Conservation (phyloP, 2,329 filamentous ascomycete genomes). For the Fusarium pseudograminearum region DNA sequence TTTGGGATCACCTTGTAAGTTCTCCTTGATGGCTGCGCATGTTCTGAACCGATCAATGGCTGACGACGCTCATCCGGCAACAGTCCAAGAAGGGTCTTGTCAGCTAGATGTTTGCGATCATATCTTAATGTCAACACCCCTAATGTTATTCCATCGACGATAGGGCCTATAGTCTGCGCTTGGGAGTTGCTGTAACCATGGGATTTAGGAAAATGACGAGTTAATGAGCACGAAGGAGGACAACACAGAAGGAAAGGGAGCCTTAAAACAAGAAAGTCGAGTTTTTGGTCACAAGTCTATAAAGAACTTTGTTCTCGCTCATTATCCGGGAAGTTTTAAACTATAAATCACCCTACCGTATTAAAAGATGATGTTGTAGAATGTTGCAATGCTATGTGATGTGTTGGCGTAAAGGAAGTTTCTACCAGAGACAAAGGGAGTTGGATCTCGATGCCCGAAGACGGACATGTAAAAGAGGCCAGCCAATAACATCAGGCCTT, state of each 20-base stretch:
- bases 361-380: neutral
- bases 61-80: slow-evolving; percentile 3
- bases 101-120: slow-evolving; percentile 43
- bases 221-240: slow-evolving; percentile 38
- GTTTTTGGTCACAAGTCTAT: slow-evolving; percentile 10
- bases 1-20: slow-evolving; percentile 85
- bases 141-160: slow-evolving; percentile 36
- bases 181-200: slow-evolving; percentile 34
- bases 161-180: slow-evolving; percentile 39
- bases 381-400: neutral
- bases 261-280: slow-evolving; percentile 29
- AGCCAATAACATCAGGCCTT: slow-evolving; percentile 30
- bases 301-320: neutral
- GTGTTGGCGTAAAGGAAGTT: neutral
- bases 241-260: slow-evolving; percentile 18
- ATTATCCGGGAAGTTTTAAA: neutral
- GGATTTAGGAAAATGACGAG: slow-evolving; percentile 41
- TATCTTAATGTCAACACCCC: slow-evolving; percentile 36
- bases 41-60: neutral
- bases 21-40: neutral
- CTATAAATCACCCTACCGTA: neutral
- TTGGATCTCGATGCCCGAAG: slow-evolving; percentile 18
- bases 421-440: slow-evolving; percentile 3
- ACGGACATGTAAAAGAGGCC: slow-evolving; percentile 8
- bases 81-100: slow-evolving; percentile 59